These are phyloP conservation scores for Podosphaera fusca DNA, from an alignment of 2,329 filamentous ascomycete species.

Conservation along the genomic window DNA sequence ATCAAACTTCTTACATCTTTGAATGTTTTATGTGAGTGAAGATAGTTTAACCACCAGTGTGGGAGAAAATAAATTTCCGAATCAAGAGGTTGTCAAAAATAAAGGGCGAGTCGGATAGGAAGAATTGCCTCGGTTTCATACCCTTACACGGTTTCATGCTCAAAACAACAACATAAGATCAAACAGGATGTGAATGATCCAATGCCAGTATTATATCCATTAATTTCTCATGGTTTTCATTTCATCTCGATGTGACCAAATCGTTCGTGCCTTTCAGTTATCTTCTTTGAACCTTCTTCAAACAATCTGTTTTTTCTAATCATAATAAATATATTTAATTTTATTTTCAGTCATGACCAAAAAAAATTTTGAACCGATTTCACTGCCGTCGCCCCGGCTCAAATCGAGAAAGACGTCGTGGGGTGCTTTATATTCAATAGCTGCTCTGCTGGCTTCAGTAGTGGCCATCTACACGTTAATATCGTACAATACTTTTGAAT, in stretches of 20 bases:
- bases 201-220: neutral
- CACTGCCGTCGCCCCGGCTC: neutral
- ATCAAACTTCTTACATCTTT: no score
- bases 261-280: neutral
- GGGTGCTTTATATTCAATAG: neutral
- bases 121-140: neutral
- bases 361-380: neutral
- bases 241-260: neutral
- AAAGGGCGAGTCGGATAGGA: neutral
- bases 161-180: neutral
- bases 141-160: neutral
- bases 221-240: neutral
- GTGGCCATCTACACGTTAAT: neutral
- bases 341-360: neutral
- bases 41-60: neutral
- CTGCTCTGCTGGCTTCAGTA: neutral
- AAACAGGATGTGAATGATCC: neutral
- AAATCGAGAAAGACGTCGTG: neutral
- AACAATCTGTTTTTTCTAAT: neutral
- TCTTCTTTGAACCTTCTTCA: neutral
- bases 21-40: no score
- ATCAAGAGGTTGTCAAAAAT: neutral
- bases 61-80: neutral
- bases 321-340: neutral
- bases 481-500: neutral